phyloP scores from a whole-genome alignment of 1,284 basidiomycete species.

The Rhodotorula sp. region DNA sequence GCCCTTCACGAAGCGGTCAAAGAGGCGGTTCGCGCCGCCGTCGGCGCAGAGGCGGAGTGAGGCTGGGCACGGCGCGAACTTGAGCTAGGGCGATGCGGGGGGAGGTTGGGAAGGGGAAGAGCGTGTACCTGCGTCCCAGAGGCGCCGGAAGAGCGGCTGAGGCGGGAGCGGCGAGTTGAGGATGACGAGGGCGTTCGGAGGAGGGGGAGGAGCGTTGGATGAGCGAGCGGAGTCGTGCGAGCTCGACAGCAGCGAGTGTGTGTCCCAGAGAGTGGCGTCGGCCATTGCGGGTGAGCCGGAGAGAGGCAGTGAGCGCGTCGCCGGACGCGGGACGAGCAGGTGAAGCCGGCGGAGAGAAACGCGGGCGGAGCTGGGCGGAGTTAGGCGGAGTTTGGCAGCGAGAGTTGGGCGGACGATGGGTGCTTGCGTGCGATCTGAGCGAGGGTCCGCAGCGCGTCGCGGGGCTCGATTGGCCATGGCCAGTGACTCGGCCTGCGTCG shows the following conservation, averaged over 20 bases:
- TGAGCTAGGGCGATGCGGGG: neutral
- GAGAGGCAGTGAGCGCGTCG: neutral
- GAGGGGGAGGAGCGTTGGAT: neutral
- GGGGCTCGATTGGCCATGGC: no score
- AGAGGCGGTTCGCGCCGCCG: conserved; percentile 86
- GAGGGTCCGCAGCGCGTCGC: no score
- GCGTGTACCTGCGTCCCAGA: conserved; percentile 66
- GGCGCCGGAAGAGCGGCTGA: conserved; percentile 58
- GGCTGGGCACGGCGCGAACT: conserved; percentile 41
- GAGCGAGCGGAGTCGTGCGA: neutral
- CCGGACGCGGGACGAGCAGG: neutral
- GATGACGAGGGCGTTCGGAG: conserved; percentile 65
- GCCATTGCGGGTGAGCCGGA: neutral
- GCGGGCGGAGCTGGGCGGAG: no score
- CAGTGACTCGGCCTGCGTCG: no score
- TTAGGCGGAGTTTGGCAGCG: no score
- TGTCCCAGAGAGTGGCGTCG: conserved; percentile 18
- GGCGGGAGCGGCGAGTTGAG: conserved; percentile 80
- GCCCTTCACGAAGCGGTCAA: conserved; percentile 58
- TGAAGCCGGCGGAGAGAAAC: no score
- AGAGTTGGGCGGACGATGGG: no score
- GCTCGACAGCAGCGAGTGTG: conserved; percentile 17
- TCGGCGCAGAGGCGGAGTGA: conserved; percentile 69
- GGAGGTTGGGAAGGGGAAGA: conserved; percentile 31
- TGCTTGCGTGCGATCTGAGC: no score